Percentiles rank a stretch among this genome's conserved stretches.
Conservation (phyloP, 805 yeast genomes). For the Teunomyces kruisii region DNA sequence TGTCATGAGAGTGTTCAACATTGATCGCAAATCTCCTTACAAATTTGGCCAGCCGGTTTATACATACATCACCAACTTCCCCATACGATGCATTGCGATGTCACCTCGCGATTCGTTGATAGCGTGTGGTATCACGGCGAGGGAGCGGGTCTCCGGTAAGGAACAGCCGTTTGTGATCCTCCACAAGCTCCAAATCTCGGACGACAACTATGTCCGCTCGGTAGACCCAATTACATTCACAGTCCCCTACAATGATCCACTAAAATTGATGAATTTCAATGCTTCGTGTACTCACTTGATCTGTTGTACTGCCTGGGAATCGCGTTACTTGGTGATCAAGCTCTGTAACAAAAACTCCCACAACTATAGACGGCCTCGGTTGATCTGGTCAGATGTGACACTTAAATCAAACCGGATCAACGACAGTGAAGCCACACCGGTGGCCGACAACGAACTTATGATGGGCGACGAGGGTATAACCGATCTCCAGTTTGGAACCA, state of each 20-base stretch:
- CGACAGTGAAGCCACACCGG: conserved; percentile 9
- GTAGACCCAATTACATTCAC: conserved; percentile 71
- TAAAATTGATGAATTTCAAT: conserved; percentile 72
- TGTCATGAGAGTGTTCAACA: conserved; percentile 61
- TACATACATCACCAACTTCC: conserved; percentile 67
- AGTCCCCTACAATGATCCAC: conserved; percentile 83
- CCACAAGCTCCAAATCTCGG: conserved; percentile 34
- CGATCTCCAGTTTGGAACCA: conserved; percentile 56
- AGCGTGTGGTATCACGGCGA: conserved; percentile 82
- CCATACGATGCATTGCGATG: conserved; percentile 75
- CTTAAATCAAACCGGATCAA: conserved; percentile 13
- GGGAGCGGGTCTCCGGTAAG: conserved; percentile 62
- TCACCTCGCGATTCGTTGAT: conserved; percentile 62
- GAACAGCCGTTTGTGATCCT: conserved; percentile 77
- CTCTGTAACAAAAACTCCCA: conserved; percentile 51
- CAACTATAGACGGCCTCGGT: conserved; percentile 36
- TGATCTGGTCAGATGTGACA: conserved; percentile 37
- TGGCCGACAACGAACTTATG: conserved; percentile 24
- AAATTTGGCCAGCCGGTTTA: conserved; percentile 62
- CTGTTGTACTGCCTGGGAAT: conserved; percentile 76
- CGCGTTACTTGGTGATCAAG: conserved; percentile 74
- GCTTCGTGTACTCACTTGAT: conserved; percentile 66
- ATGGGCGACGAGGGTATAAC: conserved; percentile 90
- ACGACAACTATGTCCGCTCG: conserved; percentile 11
- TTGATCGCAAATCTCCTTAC: conserved; percentile 28